Evolutionary conservation across 202 grass and related monocot genomes (phyloP), one percentile per base, ranked within the genome.

Genomic region (Panicum virgatum): DNA sequence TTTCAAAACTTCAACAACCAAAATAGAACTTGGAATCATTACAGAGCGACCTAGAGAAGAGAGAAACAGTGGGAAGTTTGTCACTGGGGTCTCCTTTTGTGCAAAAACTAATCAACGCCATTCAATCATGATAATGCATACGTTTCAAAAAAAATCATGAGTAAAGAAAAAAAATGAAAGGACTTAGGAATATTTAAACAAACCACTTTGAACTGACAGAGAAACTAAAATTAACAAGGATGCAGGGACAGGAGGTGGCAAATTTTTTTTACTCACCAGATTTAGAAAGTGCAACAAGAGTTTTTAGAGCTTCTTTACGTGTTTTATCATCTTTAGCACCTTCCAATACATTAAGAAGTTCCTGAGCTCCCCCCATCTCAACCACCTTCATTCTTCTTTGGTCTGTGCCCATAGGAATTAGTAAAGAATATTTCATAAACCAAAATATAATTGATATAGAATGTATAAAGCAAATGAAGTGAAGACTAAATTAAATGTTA

Each of bases 371-470:
- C 1, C 96, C 90, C 88, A 93, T 89, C 72, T 98, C 92, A 74
- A 98, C 89, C 36, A 98, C 86, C 66, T 91, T 98, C 92, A 98
- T 95, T 85, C 89, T 95, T 71, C 88, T 98, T 88, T 80, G 85
- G 83, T 93, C 92, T 98, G 77, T 62, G 26, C 3, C 7, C 66
- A 32, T 4, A 45, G 8, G 20, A 86, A 79, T 52, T 23, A 73
- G 66, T 67, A 52, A 79, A 82, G 23, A 40, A 29, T 53, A 73
- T 79, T 67, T n/a, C n/a, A n/a, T n/a, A n/a, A n/a, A n/a, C n/a
- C n/a, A n/a, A n/a, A n/a, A 63, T 5, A 71, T 54, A 60, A 62
- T 18, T 9, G 16, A 43, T 23, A 50, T 16, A 30, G 42, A 38
- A 79, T 34, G 20, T 38, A 14, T 8, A 34, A 20, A 57, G 61